phyloP scores from a whole-genome alignment of 2,329 filamentous ascomycete species.

The Clonostachys rhizophaga region DNA sequence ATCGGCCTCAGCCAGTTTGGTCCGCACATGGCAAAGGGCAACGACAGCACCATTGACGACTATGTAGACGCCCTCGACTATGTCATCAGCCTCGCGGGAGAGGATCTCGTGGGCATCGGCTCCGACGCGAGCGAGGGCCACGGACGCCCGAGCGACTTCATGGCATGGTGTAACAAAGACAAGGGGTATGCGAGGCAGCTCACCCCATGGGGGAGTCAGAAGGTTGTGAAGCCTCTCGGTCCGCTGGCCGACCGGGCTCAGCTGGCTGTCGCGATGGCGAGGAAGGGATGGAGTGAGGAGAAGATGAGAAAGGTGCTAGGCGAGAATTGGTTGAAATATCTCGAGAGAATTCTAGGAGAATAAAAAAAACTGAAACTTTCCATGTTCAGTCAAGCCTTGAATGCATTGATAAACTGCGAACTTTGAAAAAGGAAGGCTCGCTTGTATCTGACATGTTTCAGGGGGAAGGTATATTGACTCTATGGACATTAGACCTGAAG shows the following conservation, averaged over 20 bases:
- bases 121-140: slow-evolving; percentile 31
- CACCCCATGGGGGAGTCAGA: slow-evolving; percentile 31
- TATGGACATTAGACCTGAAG: too few relatives aligned
- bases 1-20: slow-evolving; percentile 31
- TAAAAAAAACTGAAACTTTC: not conserved
- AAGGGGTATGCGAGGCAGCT: slow-evolving; percentile 29
- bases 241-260: slow-evolving; percentile 23
- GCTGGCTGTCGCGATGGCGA: slow-evolving; percentile 27
- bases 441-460: too few relatives aligned
- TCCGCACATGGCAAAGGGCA: slow-evolving; percentile 29
- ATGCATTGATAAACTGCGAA: too few relatives aligned
- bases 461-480: too few relatives aligned
- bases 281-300: slow-evolving; percentile 25
- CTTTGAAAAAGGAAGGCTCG: too few relatives aligned
- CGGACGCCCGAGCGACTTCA: slow-evolving; percentile 27
- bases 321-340: slow-evolving; percentile 29
- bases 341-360: slow-evolving; percentile 20
- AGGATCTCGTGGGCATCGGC: slow-evolving; percentile 27
- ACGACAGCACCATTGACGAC: slow-evolving; percentile 33
- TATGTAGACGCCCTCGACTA: slow-evolving; percentile 32
- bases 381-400: too few relatives aligned
- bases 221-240: slow-evolving; percentile 31
- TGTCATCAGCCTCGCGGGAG: slow-evolving; percentile 24
- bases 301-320: slow-evolving; percentile 31
- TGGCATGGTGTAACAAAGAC: slow-evolving; percentile 33